Evolutionary conservation across 2,329 filamentous ascomycete genomes (phyloP).

Genomic region (Metarhizium anisopliae): DNA sequence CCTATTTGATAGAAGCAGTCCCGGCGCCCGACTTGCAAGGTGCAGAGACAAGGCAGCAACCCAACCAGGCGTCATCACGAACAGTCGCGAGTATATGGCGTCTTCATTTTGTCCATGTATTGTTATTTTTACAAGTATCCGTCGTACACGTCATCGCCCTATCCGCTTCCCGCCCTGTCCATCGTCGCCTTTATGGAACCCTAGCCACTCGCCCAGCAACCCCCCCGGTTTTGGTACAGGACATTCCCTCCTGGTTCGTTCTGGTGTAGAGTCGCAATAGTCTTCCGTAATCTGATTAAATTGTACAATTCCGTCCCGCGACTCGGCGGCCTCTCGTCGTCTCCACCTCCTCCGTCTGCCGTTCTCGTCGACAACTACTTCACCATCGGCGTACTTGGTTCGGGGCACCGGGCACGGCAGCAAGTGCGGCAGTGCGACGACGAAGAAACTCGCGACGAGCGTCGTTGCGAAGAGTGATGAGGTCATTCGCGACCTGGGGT

Average conservation of each 20-base stretch:
- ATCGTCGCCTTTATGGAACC: constrained; percentile 43
- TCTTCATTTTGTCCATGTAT: background rate
- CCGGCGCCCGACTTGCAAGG: too few relatives aligned
- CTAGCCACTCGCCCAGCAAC: constrained; percentile 64
- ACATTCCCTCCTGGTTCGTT: constrained; percentile 61
- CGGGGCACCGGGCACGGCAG: constrained; percentile 85
- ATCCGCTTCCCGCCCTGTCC: constrained; percentile 11
- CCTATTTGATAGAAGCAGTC: too few relatives aligned
- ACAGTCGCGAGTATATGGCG: background rate
- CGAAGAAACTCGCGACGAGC: constrained; percentile 78
- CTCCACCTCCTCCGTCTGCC: constrained; percentile 36
- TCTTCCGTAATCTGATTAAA: constrained; percentile 33
- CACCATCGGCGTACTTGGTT: constrained; percentile 64
- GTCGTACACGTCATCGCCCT: constrained; percentile 14
- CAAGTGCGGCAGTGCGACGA: constrained; percentile 82
- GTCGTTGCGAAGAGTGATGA: constrained; percentile 94
- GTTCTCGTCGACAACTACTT: constrained; percentile 36
- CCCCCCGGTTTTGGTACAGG: constrained; percentile 87
- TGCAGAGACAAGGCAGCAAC: background rate
- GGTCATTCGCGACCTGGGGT: constrained; percentile 88
- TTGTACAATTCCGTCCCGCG: constrained; percentile 38
- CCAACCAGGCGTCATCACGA: background rate
- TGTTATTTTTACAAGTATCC: background rate
- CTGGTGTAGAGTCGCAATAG: constrained; percentile 21
- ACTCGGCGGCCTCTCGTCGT: constrained; percentile 27